Conservation (phyloP, 345 rosid genomes). For the Theobroma cacao region DNA sequence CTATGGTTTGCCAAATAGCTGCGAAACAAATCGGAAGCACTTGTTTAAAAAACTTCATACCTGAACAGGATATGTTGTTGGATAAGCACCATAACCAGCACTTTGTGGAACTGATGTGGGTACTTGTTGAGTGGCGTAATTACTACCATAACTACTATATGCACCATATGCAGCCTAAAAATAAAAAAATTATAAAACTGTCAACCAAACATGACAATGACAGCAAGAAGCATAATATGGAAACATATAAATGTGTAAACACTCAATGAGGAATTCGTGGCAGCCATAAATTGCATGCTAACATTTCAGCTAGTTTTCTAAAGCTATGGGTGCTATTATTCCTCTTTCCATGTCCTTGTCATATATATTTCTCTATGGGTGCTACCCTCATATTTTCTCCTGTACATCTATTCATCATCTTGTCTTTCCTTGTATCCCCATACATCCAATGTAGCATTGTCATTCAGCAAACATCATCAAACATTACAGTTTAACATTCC, state of each 20-base stretch:
- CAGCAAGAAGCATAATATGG: not conserved
- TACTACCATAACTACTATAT: slow-evolving; percentile 66
- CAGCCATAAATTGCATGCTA: not conserved
- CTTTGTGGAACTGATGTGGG: slow-evolving; percentile 69
- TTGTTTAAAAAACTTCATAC: slow-evolving; percentile 28
- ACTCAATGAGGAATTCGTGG: not conserved
- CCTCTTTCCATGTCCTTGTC: not conserved
- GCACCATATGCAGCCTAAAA: slow-evolving; percentile 72
- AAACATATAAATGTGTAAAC: not conserved
- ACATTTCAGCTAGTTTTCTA: not conserved
- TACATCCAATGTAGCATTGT: not conserved
- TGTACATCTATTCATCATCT: not conserved
- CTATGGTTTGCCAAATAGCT: not conserved
- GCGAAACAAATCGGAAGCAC: not conserved
- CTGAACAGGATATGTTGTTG: slow-evolving; percentile 78
- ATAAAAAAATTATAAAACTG: not conserved
- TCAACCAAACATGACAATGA: not conserved
- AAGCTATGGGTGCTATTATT: no score
- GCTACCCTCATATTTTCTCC: no score
- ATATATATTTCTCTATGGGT: not conserved
- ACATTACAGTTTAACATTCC: not conserved
- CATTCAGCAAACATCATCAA: not conserved
- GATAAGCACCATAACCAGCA: slow-evolving; percentile 76
- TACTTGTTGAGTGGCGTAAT: slow-evolving; percentile 62
- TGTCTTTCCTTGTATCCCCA: not conserved